Percentiles rank a stretch among this genome's conserved stretches.
Evolutionary conservation across 2,329 filamentous ascomycete species (phyloP).

Genomic region (Aurifilum marmelostoma): DNA sequence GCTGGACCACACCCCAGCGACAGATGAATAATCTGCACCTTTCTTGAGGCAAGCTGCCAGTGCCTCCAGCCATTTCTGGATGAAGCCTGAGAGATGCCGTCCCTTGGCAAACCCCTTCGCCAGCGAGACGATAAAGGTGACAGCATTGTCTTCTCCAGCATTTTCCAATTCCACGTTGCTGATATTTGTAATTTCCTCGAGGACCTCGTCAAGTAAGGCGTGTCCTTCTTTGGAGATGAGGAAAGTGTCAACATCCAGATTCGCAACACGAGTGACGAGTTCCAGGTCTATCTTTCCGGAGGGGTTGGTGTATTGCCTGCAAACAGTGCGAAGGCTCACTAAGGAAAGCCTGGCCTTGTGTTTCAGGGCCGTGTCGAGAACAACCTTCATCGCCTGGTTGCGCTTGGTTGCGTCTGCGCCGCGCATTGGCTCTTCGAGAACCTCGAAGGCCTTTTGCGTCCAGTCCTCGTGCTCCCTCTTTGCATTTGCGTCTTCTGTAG

Average conservation of each 20-base stretch:
- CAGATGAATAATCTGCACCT: constrained; percentile 22
- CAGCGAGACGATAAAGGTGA: constrained; percentile 46
- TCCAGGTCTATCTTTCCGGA: constrained; percentile 45
- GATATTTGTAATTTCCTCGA: constrained; percentile 40
- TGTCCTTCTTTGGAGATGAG: constrained; percentile 43
- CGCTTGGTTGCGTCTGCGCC: constrained; percentile 30
- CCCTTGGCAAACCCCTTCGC: constrained; percentile 49
- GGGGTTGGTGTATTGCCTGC: constrained; percentile 46
- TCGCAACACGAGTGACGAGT: constrained; percentile 45
- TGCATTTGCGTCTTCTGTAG: constrained; percentile 43
- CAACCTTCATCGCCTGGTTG: constrained; percentile 34
- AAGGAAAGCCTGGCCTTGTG: constrained; percentile 41
- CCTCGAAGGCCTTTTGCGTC: constrained; percentile 43
- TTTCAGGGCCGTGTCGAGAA: constrained; percentile 40
- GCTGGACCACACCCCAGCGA: constrained; percentile 36
- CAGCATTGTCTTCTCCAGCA: constrained; percentile 22
- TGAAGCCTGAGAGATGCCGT: constrained; percentile 49
- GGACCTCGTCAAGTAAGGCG: constrained; percentile 45
- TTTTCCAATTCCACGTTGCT: constrained; percentile 27
- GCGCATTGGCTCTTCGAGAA: constrained; percentile 37
- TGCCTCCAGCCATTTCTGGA: constrained; percentile 51
- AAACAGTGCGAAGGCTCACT: constrained; percentile 47
- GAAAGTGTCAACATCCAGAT: constrained; percentile 54
- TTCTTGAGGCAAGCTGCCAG: constrained; percentile 41
- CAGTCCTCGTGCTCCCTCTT: constrained; percentile 45